Evolutionary conservation across 345 rosid species (phyloP).

Genomic region (Sonneratia alba): DNA sequence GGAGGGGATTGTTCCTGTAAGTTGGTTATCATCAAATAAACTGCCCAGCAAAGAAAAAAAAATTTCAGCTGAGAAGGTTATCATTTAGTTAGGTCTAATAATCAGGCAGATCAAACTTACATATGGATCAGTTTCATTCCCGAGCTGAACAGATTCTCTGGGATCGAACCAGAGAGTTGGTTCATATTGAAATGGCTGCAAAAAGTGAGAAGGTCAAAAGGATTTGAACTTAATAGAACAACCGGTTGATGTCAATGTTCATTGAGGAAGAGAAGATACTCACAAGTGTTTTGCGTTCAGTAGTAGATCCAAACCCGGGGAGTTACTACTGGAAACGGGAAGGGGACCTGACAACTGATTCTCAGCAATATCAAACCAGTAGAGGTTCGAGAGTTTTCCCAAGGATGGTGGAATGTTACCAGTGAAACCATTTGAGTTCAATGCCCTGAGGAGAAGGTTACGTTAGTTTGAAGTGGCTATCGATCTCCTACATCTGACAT

Average conservation of each 20-base stretch:
- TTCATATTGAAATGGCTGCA: slow-evolving; percentile 94
- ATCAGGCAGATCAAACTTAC: slow-evolving; percentile 21
- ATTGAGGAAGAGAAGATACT: slow-evolving; percentile 19
- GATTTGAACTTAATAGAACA: neutral
- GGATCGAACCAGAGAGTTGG: slow-evolving; percentile 81
- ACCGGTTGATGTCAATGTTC: neutral
- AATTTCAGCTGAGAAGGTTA: neutral
- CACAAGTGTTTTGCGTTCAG: slow-evolving; percentile 85
- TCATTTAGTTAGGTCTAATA: neutral
- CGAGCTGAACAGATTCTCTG: slow-evolving; percentile 59
- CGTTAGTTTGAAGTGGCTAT: neutral
- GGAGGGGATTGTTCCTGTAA: slow-evolving; percentile 62
- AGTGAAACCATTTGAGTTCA: slow-evolving; percentile 82
- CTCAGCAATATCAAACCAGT: slow-evolving; percentile 88
- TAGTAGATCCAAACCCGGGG: slow-evolving; percentile 80
- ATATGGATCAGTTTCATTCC: slow-evolving; percentile 76
- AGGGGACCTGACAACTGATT: slow-evolving; percentile 73
- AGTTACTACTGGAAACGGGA: slow-evolving; percentile 48
- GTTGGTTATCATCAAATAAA: slow-evolving; percentile 74
- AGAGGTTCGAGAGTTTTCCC: slow-evolving; percentile 75
- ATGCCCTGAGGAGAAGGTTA: slow-evolving; percentile 47
- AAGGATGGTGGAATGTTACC: slow-evolving; percentile 71
- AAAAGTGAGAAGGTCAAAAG: slow-evolving; percentile 3
- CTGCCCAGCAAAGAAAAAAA: slow-evolving; percentile 23
- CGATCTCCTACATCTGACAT: neutral